Base-by-base conservation (phyloP, 768 basidiomycete genomes). In the Serpula lacrymans region DNA sequence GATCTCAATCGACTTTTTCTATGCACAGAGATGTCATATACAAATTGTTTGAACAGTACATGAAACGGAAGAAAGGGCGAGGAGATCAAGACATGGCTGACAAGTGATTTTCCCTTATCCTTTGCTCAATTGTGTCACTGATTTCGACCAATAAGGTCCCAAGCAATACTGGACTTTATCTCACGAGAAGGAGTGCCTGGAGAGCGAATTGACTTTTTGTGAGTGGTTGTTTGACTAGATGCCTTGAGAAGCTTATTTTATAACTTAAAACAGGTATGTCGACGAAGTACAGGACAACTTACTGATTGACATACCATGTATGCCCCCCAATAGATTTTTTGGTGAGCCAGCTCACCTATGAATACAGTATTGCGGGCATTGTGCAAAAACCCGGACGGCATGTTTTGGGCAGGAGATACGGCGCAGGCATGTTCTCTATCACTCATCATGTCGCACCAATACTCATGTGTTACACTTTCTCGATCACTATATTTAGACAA, bases 361-460 rank as follows among this genome's bases (percentile, higher is more conserved):
- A 6, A 22, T 18, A 13, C 41, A 87, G 85, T 88, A 3, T 57
- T 88, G 28, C 64, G 83, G 22, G 64, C 66, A 0, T 53, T 88
- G n/a, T 86, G 82, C 45, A 58, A 58, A 9, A 86, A 86, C 50
- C 71, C 75, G 0, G 64, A 83, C 37, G 84, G 85, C 0, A 58
- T 86, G 14, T 82, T 88, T 46, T 87, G 83, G 82, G 85, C 84
- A 2, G 86, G 87, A 0, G 86, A 88, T 52, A 87, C 86, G 0
- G 84, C 86, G 0, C 86, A 88, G n/a, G n/a, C n/a, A n/a, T n/a
- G n/a, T n/a, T n/a, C n/a, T n/a, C n/a, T n/a, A n/a, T n/a, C n/a
- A n/a, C n/a, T n/a, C n/a, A n/a, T n/a, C n/a, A n/a, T n/a, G n/a
- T n/a, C n/a, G n/a, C n/a, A n/a, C n/a, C n/a, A n/a, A n/a, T n/a